These are phyloP conservation scores for Apiospora saccharicola DNA, from an alignment of 2,329 filamentous ascomycete genomes.

Conservation along the genomic window DNA sequence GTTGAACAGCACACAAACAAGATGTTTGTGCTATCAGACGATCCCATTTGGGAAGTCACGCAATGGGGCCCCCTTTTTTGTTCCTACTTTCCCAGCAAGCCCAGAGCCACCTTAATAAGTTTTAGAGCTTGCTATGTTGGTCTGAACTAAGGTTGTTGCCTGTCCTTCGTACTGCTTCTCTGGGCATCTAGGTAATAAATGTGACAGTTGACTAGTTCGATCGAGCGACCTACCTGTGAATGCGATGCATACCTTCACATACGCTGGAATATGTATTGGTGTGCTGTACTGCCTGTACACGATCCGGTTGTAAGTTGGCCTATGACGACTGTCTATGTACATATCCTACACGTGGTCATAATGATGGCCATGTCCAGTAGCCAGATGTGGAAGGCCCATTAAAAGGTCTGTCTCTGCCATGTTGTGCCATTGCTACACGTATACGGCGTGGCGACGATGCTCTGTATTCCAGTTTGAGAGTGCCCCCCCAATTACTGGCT, in stretches of 20 bases:
- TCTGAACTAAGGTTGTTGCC: too few relatives aligned
- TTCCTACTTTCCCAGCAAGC: not conserved
- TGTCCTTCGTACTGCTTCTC: too few relatives aligned
- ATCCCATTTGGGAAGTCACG: slow-evolving; percentile 17
- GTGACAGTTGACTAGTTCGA: too few relatives aligned
- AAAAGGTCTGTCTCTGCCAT: not conserved
- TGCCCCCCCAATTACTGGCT: not conserved
- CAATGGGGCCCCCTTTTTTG: not conserved
- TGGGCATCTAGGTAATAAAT: too few relatives aligned
- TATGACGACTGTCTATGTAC: not conserved
- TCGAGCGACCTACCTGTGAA: too few relatives aligned
- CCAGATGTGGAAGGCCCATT: not conserved
- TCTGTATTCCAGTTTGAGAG: not conserved
- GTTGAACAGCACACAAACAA: slow-evolving; percentile 14
- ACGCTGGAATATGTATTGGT: too few relatives aligned
- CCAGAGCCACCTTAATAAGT: too few relatives aligned
- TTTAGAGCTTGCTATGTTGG: too few relatives aligned
- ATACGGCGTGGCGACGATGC: not conserved
- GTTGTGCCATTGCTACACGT: not conserved
- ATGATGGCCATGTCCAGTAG: not conserved
- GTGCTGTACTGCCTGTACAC: too few relatives aligned
- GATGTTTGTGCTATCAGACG: slow-evolving; percentile 10
- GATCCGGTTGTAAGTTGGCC: not conserved
- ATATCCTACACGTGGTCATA: not conserved
- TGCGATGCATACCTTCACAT: too few relatives aligned